These are phyloP conservation scores for Chalciporus piperatus DNA, from an alignment of 768 basidiomycete species.

Conservation along the genomic window DNA sequence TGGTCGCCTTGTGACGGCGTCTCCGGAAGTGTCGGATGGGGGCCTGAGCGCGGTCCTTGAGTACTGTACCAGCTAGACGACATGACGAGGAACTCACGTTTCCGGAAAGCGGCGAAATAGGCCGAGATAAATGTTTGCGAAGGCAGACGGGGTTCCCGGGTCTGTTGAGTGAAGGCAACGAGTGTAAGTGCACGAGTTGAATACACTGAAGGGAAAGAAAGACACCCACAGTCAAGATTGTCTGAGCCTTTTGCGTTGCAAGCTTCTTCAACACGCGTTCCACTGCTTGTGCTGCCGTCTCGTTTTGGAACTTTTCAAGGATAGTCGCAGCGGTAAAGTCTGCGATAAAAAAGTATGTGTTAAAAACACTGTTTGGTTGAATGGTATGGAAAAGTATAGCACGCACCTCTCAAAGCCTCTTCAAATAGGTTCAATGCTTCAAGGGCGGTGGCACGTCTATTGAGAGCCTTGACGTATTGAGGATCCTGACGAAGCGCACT, in stretches of 20 bases:
- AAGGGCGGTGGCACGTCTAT: conserved; percentile 82
- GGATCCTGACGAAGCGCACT: conserved; percentile 80
- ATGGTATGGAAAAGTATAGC: not conserved
- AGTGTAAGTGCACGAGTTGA: not conserved
- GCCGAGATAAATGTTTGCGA: conserved; percentile 90
- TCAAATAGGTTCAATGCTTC: conserved; percentile 73
- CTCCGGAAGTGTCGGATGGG: conserved; percentile 70
- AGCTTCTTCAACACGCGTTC: conserved; percentile 91
- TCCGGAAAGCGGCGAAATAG: conserved; percentile 95
- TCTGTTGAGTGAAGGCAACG: conserved; percentile 23
- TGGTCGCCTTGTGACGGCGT: conserved; percentile 76
- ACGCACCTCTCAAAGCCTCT: conserved; percentile 76
- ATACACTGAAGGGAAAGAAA: not conserved
- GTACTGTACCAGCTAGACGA: conserved; percentile 4
- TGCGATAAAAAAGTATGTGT: conserved; percentile 25
- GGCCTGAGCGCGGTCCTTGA: conserved; percentile 38
- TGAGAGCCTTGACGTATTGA: conserved; percentile 86
- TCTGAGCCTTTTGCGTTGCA: conserved; percentile 65
- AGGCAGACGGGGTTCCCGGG: conserved; percentile 79
- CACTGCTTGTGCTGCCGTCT: conserved; percentile 71
- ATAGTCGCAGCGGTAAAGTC: conserved; percentile 98
- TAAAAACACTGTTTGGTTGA: not conserved
- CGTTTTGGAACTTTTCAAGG: conserved; percentile 88
- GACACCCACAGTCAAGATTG: conserved; percentile 62
- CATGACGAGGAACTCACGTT: conserved; percentile 50